phyloP scores from a whole-genome alignment of 805 yeast genomes.

The Saturnispora gosingensis region DNA sequence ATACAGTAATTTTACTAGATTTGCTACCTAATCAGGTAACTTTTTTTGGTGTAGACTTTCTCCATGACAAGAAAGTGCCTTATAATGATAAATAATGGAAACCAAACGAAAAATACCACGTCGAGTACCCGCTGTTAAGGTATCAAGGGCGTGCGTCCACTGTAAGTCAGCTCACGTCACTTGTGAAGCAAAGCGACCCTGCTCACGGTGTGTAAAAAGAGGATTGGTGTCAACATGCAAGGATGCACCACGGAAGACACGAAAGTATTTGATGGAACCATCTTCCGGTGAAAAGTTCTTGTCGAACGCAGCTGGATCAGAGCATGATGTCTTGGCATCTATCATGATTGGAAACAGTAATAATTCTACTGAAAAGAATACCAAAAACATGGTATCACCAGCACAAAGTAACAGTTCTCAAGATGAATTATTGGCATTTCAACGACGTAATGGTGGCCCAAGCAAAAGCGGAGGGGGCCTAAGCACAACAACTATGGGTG shows the following conservation, averaged over 20 bases:
- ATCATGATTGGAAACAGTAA: constrained; percentile 32
- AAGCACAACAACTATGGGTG: neutral
- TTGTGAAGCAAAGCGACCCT: constrained; percentile 60
- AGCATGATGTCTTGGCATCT: constrained; percentile 58
- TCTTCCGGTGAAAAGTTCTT: constrained; percentile 31
- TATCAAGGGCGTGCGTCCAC: constrained; percentile 80
- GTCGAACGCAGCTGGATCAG: constrained; percentile 65
- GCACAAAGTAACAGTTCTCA: neutral
- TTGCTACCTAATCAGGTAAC: neutral
- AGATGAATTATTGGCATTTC: neutral
- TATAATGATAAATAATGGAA: neutral
- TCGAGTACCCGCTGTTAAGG: constrained; percentile 45
- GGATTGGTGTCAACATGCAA: constrained; percentile 64
- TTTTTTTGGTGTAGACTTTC: neutral
- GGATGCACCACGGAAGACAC: constrained; percentile 83
- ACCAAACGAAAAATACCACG: constrained; percentile 10
- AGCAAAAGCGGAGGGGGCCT: neutral
- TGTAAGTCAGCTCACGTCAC: constrained; percentile 90
- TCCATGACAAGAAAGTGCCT: neutral
- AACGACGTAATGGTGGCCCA: neutral
- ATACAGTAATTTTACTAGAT: neutral
- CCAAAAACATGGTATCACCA: neutral
- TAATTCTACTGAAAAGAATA: neutral
- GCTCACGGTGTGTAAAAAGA: constrained; percentile 64
- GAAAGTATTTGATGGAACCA: constrained; percentile 63